Conservation (phyloP, 805 yeast species). For the Metschnikowia colocasiae region DNA sequence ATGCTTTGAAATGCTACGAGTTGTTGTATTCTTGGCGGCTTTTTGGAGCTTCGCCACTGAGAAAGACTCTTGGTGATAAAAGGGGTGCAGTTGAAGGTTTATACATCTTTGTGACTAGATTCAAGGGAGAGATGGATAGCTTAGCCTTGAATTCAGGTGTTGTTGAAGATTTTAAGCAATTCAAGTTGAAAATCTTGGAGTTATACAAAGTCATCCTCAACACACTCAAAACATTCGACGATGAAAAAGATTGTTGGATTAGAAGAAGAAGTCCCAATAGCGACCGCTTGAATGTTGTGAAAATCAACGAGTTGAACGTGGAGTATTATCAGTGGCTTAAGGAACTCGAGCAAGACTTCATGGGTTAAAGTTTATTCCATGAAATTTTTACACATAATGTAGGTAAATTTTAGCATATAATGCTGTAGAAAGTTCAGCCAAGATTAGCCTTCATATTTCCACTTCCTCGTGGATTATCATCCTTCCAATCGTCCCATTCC, state of each 20-base stretch:
- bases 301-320: conserved; percentile 26
- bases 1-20: conserved; percentile 34
- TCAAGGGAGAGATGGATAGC: conserved; percentile 24
- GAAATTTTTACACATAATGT: neutral
- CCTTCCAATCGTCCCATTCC: conserved; percentile 92
- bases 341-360: conserved; percentile 27
- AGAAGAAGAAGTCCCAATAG: conserved; percentile 19
- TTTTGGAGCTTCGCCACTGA: conserved; percentile 8
- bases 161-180: conserved; percentile 27
- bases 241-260: conserved; percentile 38
- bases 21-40: conserved; percentile 42
- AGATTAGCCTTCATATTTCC: conserved; percentile 68
- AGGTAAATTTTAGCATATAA: neutral
- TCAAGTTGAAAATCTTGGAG: conserved; percentile 38
- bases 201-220: conserved; percentile 40
- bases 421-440: conserved; percentile 24
- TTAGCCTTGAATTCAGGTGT: conserved; percentile 15
- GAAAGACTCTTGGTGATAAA: conserved; percentile 21
- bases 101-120: conserved; percentile 35
- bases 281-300: conserved; percentile 20
- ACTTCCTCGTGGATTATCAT: conserved; percentile 78
- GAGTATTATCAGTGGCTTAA: conserved; percentile 38
- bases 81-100: conserved; percentile 45
- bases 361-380: neutral
- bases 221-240: conserved; percentile 31